phyloP scores from a whole-genome alignment of 768 basidiomycete species.

The Boletus rufocinnamomeus region DNA sequence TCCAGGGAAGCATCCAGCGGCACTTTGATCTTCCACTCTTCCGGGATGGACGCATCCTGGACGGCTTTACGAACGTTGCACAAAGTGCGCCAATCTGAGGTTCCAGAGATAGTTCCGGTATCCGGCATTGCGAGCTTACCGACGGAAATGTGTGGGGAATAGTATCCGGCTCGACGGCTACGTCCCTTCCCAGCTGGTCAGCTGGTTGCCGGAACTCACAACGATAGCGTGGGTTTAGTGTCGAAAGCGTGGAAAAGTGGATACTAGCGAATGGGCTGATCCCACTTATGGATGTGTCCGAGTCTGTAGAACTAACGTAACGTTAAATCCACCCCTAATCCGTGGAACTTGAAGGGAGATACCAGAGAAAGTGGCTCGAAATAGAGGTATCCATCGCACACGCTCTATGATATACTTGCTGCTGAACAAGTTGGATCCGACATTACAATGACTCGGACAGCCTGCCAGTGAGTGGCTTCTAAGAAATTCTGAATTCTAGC shows the following conservation, averaged over 20 bases:
- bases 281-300: not conserved
- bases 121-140: constrained; percentile 9
- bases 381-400: too few species aligned
- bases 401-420: too few species aligned
- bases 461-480: too few species aligned
- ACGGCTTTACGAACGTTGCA: constrained; percentile 20
- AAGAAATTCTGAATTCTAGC: too few species aligned
- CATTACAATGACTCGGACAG: too few species aligned
- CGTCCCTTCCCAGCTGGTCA: not conserved
- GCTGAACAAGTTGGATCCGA: too few species aligned
- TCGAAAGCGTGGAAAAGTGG: not conserved
- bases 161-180: not conserved
- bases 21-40: constrained; percentile 23
- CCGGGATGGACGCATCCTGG: constrained; percentile 29
- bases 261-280: not conserved
- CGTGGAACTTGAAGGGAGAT: too few species aligned
- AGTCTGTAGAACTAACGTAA: not conserved
- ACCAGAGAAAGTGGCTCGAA: too few species aligned
- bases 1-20: constrained; percentile 21
- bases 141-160: not conserved
- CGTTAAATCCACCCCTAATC: too few species aligned
- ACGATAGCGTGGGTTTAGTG: not conserved
- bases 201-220: not conserved
- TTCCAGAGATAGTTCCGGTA: not conserved
- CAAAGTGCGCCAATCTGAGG: constrained; percentile 24